Percentiles rank a stretch among this genome's conserved stretches.
phyloP scores from a whole-genome alignment of 352 stramenopile species.

The Phytophthora fragariae region DNA sequence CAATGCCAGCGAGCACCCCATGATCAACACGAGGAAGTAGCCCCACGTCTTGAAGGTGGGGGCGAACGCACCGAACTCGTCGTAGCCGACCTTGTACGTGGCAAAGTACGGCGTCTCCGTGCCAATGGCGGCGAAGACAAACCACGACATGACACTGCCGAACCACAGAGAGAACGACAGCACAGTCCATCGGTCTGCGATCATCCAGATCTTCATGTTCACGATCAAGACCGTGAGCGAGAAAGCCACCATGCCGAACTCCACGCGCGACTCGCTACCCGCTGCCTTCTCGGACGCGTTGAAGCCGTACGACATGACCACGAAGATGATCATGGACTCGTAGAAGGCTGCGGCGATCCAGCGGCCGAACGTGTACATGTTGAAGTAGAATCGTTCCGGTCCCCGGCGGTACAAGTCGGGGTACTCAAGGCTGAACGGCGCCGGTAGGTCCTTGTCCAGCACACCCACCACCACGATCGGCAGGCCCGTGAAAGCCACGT shows the following conservation, averaged over 20 bases:
- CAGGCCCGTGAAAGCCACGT: constrained; percentile 94
- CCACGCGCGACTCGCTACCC: constrained; percentile 78
- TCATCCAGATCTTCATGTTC: constrained; percentile 94
- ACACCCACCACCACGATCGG: constrained; percentile 91
- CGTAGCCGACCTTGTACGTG: constrained; percentile 77
- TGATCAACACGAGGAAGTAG: constrained; percentile 72
- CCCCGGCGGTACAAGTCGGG: constrained; percentile 80
- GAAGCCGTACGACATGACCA: constrained; percentile 82
- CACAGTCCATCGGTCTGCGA: constrained; percentile 81
- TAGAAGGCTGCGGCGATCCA: constrained; percentile 84
- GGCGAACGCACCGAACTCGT: constrained; percentile 77
- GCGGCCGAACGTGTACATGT: constrained; percentile 77
- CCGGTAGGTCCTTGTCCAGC: constrained; percentile 85
- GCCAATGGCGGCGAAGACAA: constrained; percentile 64
- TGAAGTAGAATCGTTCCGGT: constrained; percentile 77
- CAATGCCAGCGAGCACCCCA: constrained; percentile 74
- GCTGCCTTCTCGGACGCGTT: constrained; percentile 64
- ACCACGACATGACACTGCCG: constrained; percentile 77
- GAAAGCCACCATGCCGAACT: constrained; percentile 91
- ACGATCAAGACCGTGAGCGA: constrained; percentile 94
- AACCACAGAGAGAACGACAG: constrained; percentile 67
- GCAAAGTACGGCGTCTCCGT: constrained; percentile 68
- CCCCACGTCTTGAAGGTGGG: constrained; percentile 62
- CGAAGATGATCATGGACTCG: constrained; percentile 84
- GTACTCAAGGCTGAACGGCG: constrained; percentile 78